Evolutionary conservation across 768 basidiomycete species (phyloP).

Genomic region (Hemileccinum rubropunctum): DNA sequence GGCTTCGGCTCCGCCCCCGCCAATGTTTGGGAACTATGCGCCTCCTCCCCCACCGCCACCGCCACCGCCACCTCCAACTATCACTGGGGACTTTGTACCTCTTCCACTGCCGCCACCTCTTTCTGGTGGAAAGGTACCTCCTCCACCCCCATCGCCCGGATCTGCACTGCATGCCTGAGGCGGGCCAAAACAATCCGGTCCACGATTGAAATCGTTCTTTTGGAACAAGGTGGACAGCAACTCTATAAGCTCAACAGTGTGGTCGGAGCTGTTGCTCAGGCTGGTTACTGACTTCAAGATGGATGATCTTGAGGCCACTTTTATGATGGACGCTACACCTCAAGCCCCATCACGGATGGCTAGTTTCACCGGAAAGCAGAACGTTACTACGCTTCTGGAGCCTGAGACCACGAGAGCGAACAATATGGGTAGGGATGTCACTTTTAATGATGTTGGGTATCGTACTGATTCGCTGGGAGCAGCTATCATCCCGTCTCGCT

Average conservation of each 20-base stretch:
- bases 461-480: slow-evolving; percentile 2
- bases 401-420: slow-evolving; percentile 82
- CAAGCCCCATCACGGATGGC: slow-evolving; percentile 40
- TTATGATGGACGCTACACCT: slow-evolving; percentile 53
- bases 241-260: slow-evolving; percentile 54
- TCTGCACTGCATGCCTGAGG: slow-evolving; percentile 32
- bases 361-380: slow-evolving; percentile 50
- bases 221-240: slow-evolving; percentile 73
- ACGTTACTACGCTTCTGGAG: slow-evolving; percentile 68
- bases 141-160: slow-evolving; percentile 34
- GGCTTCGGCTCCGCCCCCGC: slow-evolving; percentile 40
- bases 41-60: slow-evolving; percentile 10
- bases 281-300: slow-evolving; percentile 49
- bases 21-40: neutral
- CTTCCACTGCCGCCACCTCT: neutral
- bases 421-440: slow-evolving; percentile 62
- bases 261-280: slow-evolving; percentile 61
- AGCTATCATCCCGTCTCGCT: slow-evolving; percentile 84
- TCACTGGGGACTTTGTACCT: no score
- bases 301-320: slow-evolving; percentile 71
- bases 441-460: neutral
- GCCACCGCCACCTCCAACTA: no score
- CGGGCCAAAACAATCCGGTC: slow-evolving; percentile 37
- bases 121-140: neutral
- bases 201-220: slow-evolving; percentile 83